Percentiles rank a stretch among this genome's conserved stretches.
Evolutionary conservation across 371 early-diverging fungal species (phyloP).

Genomic region (Haplosporangium sp.): DNA sequence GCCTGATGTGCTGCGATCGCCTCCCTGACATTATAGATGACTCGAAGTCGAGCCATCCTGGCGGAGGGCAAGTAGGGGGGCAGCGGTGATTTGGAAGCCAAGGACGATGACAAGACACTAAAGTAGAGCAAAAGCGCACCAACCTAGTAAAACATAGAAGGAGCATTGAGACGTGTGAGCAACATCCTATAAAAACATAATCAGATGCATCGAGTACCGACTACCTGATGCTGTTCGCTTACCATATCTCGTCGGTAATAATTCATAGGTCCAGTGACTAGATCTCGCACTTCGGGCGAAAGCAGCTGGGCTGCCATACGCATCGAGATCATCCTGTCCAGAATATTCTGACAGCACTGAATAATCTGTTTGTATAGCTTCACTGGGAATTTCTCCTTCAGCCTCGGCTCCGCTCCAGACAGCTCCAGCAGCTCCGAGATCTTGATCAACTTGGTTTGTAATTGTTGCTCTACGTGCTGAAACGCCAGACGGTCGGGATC

Average conservation of each 20-base stretch:
- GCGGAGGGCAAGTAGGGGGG: conserved; percentile 71
- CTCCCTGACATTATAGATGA: conserved; percentile 61
- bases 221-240: not conserved
- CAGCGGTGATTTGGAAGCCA: conserved; percentile 64
- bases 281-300: conserved; percentile 58
- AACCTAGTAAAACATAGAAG: conserved; percentile 27
- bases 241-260: conserved; percentile 66
- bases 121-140: conserved; percentile 51
- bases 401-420: conserved; percentile 67
- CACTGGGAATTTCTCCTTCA: conserved; percentile 70
- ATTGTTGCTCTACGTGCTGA: conserved; percentile 51
- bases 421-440: conserved; percentile 62
- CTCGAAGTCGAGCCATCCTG: conserved; percentile 60
- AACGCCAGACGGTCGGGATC: conserved; percentile 49
- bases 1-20: conserved; percentile 41
- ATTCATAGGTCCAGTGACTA: conserved; percentile 56
- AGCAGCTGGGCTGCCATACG: conserved; percentile 63
- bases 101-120: conserved; percentile 61
- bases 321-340: conserved; percentile 67
- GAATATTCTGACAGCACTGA: conserved; percentile 61
- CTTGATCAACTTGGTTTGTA: conserved; percentile 50
- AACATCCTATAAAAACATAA: not conserved
- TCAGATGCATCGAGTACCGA: not conserved
- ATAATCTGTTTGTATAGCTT: conserved; percentile 67
- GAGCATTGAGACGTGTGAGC: too few species aligned